Evolutionary conservation across 805 yeast genomes (phyloP).

Genomic region (Candida krabiensis): DNA sequence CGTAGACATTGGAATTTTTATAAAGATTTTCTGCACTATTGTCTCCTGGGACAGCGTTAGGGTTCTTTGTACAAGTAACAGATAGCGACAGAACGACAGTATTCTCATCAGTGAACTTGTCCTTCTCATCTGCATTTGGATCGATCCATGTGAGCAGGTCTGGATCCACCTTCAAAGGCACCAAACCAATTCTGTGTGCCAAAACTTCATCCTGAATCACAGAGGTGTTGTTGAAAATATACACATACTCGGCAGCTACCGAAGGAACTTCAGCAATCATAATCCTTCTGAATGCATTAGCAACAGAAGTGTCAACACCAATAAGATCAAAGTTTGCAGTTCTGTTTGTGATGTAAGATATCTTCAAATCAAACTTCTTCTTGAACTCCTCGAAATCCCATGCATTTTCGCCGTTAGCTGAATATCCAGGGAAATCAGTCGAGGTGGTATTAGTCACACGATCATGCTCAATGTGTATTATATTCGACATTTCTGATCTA

Average conservation of each 20-base stretch:
- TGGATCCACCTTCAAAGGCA: constrained; percentile 90
- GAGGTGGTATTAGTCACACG: constrained; percentile 87
- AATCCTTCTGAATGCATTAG: constrained; percentile 95
- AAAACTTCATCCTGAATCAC: constrained; percentile 97
- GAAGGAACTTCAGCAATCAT: constrained; percentile 97
- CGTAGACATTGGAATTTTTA: constrained; percentile 84
- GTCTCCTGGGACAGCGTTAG: constrained; percentile 74
- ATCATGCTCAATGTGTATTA: constrained; percentile 85
- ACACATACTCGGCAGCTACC: constrained; percentile 91
- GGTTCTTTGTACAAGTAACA: constrained; percentile 81
- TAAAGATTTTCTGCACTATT: constrained; percentile 84
- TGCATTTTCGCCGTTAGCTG: constrained; percentile 56
- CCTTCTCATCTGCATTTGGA: constrained; percentile 57
- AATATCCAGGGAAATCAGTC: constrained; percentile 91
- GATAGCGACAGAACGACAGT: constrained; percentile 83
- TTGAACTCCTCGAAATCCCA: constrained; percentile 88
- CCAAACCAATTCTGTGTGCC: constrained; percentile 91
- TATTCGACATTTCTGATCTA: constrained; percentile 40
- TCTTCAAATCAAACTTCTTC: constrained; percentile 60
- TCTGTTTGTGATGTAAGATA: constrained; percentile 64
- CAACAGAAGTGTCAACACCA: constrained; percentile 85
- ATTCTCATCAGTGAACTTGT: constrained; percentile 80
- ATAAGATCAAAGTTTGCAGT: constrained; percentile 83
- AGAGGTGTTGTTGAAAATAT: constrained; percentile 89
- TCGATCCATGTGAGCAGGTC: constrained; percentile 87